These are phyloP conservation scores for Pythium folliculosum DNA, from an alignment of 352 stramenopile genomes.

Conservation along the genomic window DNA sequence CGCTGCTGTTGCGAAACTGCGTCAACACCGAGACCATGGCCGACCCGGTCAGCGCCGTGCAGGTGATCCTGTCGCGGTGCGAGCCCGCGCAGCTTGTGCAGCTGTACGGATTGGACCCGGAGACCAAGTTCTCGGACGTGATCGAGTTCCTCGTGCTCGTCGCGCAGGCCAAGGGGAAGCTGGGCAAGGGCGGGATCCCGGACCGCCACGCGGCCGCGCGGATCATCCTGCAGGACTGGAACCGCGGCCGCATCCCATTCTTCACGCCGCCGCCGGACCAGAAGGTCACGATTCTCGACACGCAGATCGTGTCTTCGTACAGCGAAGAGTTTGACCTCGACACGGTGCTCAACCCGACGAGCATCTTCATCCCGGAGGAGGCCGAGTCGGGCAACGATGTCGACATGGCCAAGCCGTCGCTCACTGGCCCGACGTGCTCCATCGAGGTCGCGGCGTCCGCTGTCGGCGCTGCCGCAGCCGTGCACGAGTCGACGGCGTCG, in stretches of 20 bases:
- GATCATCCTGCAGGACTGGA: conserved; percentile 92
- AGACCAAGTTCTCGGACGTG: conserved; percentile 69
- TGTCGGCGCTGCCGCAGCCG: conserved; percentile 11
- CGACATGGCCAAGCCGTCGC: conserved; percentile 13
- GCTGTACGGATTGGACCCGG: conserved; percentile 93
- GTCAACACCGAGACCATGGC: conserved; percentile 95
- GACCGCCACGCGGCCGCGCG: conserved; percentile 93
- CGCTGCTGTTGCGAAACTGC: conserved; percentile 93
- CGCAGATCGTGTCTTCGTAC: conserved; percentile 62
- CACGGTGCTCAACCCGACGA: conserved; percentile 66
- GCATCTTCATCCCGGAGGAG: conserved; percentile 57
- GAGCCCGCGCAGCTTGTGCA: conserved; percentile 91
- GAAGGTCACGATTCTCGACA: conserved; percentile 67
- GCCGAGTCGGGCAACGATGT: conserved; percentile 16
- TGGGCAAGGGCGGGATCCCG: conserved; percentile 94
- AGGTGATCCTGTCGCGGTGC: conserved; percentile 93
- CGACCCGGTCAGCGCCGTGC: conserved; percentile 93
- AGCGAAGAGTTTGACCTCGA: conserved; percentile 72
- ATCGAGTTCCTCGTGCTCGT: conserved; percentile 96
- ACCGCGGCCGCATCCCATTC: conserved; percentile 89
- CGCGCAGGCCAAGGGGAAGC: conserved; percentile 90
- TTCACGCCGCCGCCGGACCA: conserved; percentile 80
- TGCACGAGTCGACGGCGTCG: conserved; percentile 21
- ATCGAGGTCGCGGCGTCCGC: conserved; percentile 32
- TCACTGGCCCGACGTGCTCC: conserved; percentile 47